These are phyloP conservation scores for Cucurbita argyrosperma DNA, from an alignment of 306 rosid species.

Conservation along the genomic window DNA sequence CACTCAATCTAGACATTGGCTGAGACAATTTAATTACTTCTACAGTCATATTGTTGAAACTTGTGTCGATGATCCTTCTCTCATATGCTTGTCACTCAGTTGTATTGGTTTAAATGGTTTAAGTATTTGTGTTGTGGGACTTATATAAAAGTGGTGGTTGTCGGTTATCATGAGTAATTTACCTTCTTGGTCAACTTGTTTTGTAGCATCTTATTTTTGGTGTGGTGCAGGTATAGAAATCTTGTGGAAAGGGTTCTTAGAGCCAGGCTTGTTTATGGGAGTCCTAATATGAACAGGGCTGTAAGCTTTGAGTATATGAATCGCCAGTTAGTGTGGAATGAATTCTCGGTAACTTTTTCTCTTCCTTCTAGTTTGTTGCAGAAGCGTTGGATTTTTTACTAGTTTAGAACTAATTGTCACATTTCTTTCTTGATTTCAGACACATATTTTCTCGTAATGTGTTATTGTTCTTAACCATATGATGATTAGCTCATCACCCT, in stretches of 20 bases:
- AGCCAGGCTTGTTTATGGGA: slow-evolving; percentile 96
- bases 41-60: not conserved
- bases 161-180: not conserved
- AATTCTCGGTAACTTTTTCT: slow-evolving; percentile 63
- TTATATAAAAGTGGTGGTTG: not conserved
- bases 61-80: not conserved
- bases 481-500: not conserved
- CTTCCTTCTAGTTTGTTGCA: not conserved
- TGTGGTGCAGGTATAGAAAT: slow-evolving; percentile 68
- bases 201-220: not conserved
- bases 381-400: not conserved
- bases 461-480: not conserved
- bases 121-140: not conserved
- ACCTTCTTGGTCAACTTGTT: not conserved
- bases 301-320: slow-evolving; percentile 99
- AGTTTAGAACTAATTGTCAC: not conserved
- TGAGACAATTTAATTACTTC: not conserved
- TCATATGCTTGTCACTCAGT: not conserved
- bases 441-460: not conserved
- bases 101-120: not conserved
- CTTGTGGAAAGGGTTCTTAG: slow-evolving; percentile 81
- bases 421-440: not conserved
- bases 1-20: not conserved
- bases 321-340: slow-evolving; percentile 96
- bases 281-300: slow-evolving; percentile 91